A percentile compares a stretch with the other conserved stretches of the same genome.
Evolutionary conservation across 2,329 filamentous ascomycete genomes (phyloP).

Genomic region (Uncinocarpus reesii): DNA sequence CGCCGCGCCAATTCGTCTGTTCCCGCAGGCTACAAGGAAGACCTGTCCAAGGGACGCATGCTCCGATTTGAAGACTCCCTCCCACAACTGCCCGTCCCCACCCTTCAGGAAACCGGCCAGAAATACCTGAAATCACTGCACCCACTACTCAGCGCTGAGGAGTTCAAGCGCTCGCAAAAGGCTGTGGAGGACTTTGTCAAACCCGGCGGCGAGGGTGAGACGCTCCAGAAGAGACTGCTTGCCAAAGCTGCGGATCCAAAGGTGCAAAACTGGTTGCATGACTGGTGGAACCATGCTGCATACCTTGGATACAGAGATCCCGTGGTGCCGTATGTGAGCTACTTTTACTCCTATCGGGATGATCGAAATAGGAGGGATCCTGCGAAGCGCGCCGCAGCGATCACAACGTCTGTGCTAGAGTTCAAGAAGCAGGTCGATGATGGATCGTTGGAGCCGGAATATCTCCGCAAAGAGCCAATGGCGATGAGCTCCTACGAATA

Average conservation of each 20-base stretch:
- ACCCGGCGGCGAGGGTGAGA: slow-evolving; percentile 71
- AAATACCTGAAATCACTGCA: slow-evolving; percentile 58
- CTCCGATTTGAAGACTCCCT: slow-evolving; percentile 58
- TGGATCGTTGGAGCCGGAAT: slow-evolving; percentile 82
- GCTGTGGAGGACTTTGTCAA: slow-evolving; percentile 81
- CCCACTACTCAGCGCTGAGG: slow-evolving; percentile 48
- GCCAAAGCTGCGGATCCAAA: slow-evolving; percentile 69
- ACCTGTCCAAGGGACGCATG: slow-evolving; percentile 53
- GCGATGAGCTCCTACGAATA: slow-evolving; percentile 98
- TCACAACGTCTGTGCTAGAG: slow-evolving; percentile 73
- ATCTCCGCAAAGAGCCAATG: slow-evolving; percentile 95
- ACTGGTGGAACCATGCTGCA: slow-evolving; percentile 96
- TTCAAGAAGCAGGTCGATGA: slow-evolving; percentile 89
- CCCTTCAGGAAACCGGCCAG: slow-evolving; percentile 53
- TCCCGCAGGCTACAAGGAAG: slow-evolving; percentile 52
- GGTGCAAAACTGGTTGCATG: slow-evolving; percentile 84
- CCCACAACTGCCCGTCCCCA: slow-evolving; percentile 51
- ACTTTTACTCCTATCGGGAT: slow-evolving; percentile 98
- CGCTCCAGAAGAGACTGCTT: slow-evolving; percentile 77
- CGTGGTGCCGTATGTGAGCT: slow-evolving; percentile 94
- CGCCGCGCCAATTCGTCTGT: slow-evolving; percentile 32
- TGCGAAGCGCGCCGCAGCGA: slow-evolving; percentile 82
- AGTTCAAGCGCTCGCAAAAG: slow-evolving; percentile 56
- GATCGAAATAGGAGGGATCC: slow-evolving; percentile 80
- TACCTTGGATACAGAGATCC: slow-evolving; percentile 92